These are phyloP conservation scores for Xylariaceae sp. DNA, from an alignment of 2,329 filamentous ascomycete genomes.

Conservation along the genomic window DNA sequence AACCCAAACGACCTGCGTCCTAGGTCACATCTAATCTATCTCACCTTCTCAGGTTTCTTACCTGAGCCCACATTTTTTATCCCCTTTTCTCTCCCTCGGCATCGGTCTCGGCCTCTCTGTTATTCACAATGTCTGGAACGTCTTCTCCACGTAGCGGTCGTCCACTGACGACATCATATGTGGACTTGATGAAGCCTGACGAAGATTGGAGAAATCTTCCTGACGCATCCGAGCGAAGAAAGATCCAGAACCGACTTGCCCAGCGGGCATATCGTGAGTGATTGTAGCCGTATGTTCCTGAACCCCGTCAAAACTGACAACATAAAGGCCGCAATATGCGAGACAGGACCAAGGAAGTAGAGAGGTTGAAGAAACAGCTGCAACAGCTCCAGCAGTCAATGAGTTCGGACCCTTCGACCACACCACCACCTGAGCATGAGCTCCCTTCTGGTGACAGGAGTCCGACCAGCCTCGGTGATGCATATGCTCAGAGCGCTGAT, in stretches of 20 bases:
- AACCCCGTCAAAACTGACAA: slow-evolving; percentile 6
- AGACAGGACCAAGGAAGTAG: slow-evolving; percentile 39
- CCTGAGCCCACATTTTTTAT: not conserved
- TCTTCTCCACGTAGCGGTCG: slow-evolving; percentile 37
- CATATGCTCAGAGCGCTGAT: slow-evolving; percentile 21
- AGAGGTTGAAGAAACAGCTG: slow-evolving; percentile 39
- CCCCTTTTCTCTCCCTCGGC: not conserved
- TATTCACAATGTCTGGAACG: slow-evolving; percentile 32
- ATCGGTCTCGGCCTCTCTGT: too few relatives aligned
- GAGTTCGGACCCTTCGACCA: slow-evolving; percentile 30
- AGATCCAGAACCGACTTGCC: slow-evolving; percentile 41
- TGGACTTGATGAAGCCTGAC: slow-evolving; percentile 40
- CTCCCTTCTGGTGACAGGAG: slow-evolving; percentile 30
- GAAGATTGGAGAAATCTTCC: slow-evolving; percentile 41
- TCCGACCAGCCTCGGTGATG: slow-evolving; percentile 28
- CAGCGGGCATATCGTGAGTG: slow-evolving; percentile 39
- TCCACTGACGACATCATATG: slow-evolving; percentile 38
- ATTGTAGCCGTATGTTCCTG: not conserved
- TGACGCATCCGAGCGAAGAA: slow-evolving; percentile 38
- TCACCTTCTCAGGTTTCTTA: not conserved
- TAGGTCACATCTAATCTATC: slow-evolving; percentile 19
- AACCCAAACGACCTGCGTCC: slow-evolving; percentile 15
- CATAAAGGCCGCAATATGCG: slow-evolving; percentile 38
- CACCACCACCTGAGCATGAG: slow-evolving; percentile 36
- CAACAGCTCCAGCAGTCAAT: slow-evolving; percentile 37